These are phyloP conservation scores for Ganoderma lingzhi DNA, from an alignment of 1,284 basidiomycete species.

Conservation along the genomic window DNA sequence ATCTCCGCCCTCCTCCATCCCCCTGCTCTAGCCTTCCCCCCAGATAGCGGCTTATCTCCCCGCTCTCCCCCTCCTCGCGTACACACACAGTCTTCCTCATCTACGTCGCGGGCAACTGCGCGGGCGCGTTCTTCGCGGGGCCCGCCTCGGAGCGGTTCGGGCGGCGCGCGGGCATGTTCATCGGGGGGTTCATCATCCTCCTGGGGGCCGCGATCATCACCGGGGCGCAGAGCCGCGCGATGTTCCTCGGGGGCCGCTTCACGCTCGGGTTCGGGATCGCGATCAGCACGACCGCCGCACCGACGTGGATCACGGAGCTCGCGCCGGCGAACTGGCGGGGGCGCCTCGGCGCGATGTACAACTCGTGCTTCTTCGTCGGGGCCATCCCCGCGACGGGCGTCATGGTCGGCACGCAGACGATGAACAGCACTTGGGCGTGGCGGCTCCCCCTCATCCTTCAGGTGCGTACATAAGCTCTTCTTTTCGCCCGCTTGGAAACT, in stretches of 20 bases:
- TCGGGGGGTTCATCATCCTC: slow-evolving; percentile 23
- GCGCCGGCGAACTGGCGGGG: slow-evolving; percentile 28
- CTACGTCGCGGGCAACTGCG: slow-evolving; percentile 22
- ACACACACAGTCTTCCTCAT: slow-evolving; percentile 20
- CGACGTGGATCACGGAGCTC: slow-evolving; percentile 23
- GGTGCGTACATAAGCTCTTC: neutral
- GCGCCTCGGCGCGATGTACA: slow-evolving; percentile 24
- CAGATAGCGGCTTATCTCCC: slow-evolving; percentile 5
- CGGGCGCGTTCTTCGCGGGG: slow-evolving; percentile 21
- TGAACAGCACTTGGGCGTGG: slow-evolving; percentile 28
- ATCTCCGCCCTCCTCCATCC: too few species aligned
- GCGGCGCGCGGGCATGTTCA: slow-evolving; percentile 20
- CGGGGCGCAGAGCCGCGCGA: slow-evolving; percentile 16
- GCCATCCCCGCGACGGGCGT: slow-evolving; percentile 26
- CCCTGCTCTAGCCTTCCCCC: neutral
- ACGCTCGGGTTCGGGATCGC: slow-evolving; percentile 26
- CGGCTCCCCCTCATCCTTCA: slow-evolving; percentile 25
- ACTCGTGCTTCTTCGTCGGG: slow-evolving; percentile 22
- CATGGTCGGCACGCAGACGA: slow-evolving; percentile 22
- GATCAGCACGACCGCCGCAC: slow-evolving; percentile 25
- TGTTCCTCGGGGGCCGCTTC: slow-evolving; percentile 27
- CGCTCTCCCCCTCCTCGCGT: neutral
- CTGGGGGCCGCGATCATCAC: slow-evolving; percentile 19
- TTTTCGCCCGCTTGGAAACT: neutral
- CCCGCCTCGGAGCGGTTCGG: slow-evolving; percentile 21